A percentile compares a stretch with the other conserved stretches of the same genome.
Conservation (phyloP, 768 basidiomycete genomes). For the Lentinula detonsa region DNA sequence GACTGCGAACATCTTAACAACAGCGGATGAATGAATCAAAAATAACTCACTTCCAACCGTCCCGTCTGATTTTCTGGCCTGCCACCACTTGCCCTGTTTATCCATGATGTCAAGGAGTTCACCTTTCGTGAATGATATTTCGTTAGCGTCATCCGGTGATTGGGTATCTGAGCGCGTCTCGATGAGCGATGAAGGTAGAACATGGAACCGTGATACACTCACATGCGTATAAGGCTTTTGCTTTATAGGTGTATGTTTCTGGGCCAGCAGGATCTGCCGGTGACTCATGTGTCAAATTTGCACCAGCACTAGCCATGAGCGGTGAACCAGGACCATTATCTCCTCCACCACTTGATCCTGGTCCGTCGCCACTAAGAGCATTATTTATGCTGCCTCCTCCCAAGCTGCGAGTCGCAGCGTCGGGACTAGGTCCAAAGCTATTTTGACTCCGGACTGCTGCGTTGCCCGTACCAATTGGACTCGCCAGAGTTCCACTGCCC, state of each 20-base stretch:
- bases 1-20: slow-evolving; percentile 35
- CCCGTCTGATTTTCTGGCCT: slow-evolving; percentile 76
- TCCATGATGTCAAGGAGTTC: slow-evolving; percentile 91
- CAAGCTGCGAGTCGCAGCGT: slow-evolving; percentile 29
- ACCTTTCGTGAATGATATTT: slow-evolving; percentile 90
- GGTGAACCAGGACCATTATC: slow-evolving; percentile 57
- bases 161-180: slow-evolving; percentile 64
- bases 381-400: slow-evolving; percentile 51
- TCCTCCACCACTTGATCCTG: slow-evolving; percentile 35
- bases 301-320: slow-evolving; percentile 60
- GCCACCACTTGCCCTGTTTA: slow-evolving; percentile 94
- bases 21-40: slow-evolving; percentile 10
- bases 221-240: slow-evolving; percentile 91
- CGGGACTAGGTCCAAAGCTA: slow-evolving; percentile 44
- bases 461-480: slow-evolving; percentile 37
- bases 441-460: slow-evolving; percentile 41
- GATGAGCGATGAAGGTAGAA: slow-evolving; percentile 13
- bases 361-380: slow-evolving; percentile 28
- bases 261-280: slow-evolving; percentile 22
- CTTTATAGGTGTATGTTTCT: slow-evolving; percentile 59
- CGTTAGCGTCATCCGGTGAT: slow-evolving; percentile 93
- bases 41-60: slow-evolving; percentile 63
- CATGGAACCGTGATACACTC: slow-evolving; percentile 12
- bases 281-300: slow-evolving; percentile 39
- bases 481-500: slow-evolving; percentile 41